A percentile compares a stretch with the other conserved stretches of the same genome.
Conservation (phyloP, 805 yeast species). For the Saccharomyces kudriavzevii region DNA sequence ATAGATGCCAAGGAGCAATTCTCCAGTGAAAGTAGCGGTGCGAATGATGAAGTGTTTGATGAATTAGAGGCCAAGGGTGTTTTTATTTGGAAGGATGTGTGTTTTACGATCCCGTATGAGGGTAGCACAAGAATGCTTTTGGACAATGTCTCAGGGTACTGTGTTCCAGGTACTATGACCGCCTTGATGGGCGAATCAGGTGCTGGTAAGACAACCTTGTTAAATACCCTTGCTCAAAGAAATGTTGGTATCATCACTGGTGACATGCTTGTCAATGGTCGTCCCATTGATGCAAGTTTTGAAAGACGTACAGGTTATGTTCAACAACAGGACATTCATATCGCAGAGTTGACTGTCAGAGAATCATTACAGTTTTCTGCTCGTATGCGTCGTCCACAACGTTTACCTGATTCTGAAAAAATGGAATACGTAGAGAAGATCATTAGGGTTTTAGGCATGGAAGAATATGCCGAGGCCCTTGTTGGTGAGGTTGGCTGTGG, state of each 20-base stretch:
- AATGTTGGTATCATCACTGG: conserved; percentile 49
- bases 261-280: conserved; percentile 48
- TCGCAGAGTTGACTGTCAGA: conserved; percentile 31
- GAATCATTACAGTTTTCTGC: conserved; percentile 42
- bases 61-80: conserved; percentile 26
- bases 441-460: conserved; percentile 44
- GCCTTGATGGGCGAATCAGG: conserved; percentile 62
- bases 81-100: conserved; percentile 30
- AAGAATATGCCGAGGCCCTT: conserved; percentile 44
- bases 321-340: conserved; percentile 48
- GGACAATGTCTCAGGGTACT: conserved; percentile 38
- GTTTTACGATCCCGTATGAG: conserved; percentile 30
- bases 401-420: conserved; percentile 32
- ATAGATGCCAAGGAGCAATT: conserved; percentile 12
- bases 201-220: conserved; percentile 54
- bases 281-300: conserved; percentile 41
- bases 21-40: conserved; percentile 6
- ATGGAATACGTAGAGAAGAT: conserved; percentile 45
- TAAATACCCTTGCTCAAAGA: conserved; percentile 46
- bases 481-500: conserved; percentile 40
- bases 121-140: conserved; percentile 44
- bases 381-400: conserved; percentile 43
- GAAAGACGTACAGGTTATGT: conserved; percentile 50
- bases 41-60: conserved; percentile 13
- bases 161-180: conserved; percentile 49